Percentiles rank a stretch among this genome's conserved stretches.
Evolutionary conservation across 2,329 filamentous ascomycete species (phyloP).

Genomic region (Colletotrichum melonis): DNA sequence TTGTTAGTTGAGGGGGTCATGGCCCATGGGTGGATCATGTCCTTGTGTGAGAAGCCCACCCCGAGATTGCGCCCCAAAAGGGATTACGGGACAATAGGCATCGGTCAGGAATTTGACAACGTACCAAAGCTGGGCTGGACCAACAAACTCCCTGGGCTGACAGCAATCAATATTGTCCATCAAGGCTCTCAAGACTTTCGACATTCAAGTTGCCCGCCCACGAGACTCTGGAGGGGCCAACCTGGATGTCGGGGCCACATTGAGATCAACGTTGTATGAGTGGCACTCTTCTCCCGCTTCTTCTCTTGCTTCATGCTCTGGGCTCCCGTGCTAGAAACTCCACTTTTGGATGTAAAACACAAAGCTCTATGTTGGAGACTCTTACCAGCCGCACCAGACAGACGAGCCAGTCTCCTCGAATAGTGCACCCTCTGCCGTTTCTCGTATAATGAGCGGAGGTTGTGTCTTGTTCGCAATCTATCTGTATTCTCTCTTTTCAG

Average conservation of each 20-base stretch:
- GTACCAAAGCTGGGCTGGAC: background rate
- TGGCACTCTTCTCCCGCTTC: background rate
- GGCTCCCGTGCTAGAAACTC: background rate
- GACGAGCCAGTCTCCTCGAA: background rate
- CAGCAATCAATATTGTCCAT: background rate
- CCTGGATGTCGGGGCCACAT: background rate
- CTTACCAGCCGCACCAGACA: background rate
- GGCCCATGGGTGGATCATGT: conserved; percentile 10
- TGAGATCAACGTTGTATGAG: background rate
- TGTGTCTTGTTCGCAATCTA: conserved; percentile 16
- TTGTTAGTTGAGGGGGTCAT: background rate
- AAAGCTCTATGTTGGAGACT: background rate
- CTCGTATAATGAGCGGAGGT: background rate
- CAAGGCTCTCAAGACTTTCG: background rate
- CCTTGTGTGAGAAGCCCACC: conserved; percentile 7
- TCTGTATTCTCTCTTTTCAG: conserved; percentile 6
- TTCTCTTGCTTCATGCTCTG: background rate
- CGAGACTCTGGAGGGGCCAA: background rate
- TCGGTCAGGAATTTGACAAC: background rate
- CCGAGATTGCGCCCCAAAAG: conserved; percentile 29
- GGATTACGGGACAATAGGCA: conserved; percentile 1
- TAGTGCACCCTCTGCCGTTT: background rate
- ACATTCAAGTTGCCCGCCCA: background rate
- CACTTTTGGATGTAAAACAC: background rate
- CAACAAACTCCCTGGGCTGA: background rate